Evolutionary conservation across 805 yeast species (phyloP).

Genomic region (Saccharomycopsis amapae): DNA sequence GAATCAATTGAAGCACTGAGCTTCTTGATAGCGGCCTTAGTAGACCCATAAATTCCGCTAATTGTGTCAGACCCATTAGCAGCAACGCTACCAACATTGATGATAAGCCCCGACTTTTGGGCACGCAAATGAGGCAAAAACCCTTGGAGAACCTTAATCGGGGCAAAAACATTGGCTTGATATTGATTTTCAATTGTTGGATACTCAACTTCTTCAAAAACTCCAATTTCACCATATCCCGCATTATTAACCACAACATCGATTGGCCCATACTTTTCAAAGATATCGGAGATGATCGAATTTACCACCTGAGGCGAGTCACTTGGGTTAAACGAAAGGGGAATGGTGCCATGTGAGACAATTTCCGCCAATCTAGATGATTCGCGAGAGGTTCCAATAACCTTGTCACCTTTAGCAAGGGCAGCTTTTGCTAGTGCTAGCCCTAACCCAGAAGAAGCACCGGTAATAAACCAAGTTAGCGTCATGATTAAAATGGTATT

Average conservation of each 20-base stretch:
- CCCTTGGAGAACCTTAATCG: conserved; percentile 3
- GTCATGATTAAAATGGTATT: too few relatives aligned
- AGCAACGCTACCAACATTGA: too few relatives aligned
- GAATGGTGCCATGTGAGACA: conserved; percentile 1
- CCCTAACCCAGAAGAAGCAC: too few relatives aligned
- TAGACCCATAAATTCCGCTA: too few relatives aligned
- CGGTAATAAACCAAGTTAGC: too few relatives aligned
- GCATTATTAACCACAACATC: conserved; percentile 15
- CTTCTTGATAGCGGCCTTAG: too few relatives aligned
- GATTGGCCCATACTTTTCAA: conserved; percentile 3
- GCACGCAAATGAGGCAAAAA: conserved; percentile 6
- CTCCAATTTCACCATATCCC: conserved; percentile 9
- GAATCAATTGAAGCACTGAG: too few relatives aligned
- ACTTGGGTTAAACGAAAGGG: conserved; percentile 7
- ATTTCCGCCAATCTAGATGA: too few relatives aligned
- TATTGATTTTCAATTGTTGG: conserved; percentile 4
- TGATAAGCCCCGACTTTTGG: not conserved
- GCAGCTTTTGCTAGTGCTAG: too few relatives aligned
- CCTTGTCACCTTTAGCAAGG: too few relatives aligned
- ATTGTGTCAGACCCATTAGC: too few relatives aligned
- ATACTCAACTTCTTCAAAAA: conserved; percentile 4
- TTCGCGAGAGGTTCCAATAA: too few relatives aligned
- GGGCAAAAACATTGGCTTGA: conserved; percentile 9
- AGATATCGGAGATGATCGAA: not conserved
- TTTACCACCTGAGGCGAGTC: not conserved